Percentiles rank a stretch among this genome's conserved stretches.
Conservation (phyloP, 768 basidiomycete species). For the Boletus subparvulus region DNA sequence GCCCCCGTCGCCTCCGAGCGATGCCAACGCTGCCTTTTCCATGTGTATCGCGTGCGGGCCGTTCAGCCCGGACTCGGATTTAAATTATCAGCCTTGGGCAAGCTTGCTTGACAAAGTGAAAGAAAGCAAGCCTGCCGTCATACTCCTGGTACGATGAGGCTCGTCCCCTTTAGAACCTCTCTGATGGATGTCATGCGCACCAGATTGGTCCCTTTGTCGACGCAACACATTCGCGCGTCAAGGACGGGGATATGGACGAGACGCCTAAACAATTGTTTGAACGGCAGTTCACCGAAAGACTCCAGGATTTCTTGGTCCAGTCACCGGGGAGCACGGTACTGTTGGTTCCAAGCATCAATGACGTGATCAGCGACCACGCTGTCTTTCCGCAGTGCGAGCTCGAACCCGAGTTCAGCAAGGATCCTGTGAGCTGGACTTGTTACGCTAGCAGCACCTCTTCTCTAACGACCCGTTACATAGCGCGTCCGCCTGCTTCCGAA, state of each 20-base stretch:
- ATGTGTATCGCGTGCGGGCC: constrained; percentile 83
- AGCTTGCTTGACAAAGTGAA: constrained; percentile 62
- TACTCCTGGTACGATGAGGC: constrained; percentile 63
- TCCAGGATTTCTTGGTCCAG: constrained; percentile 55
- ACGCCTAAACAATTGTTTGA: constrained; percentile 69
- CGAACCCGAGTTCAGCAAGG: constrained; percentile 39
- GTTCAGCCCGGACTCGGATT: constrained; percentile 75
- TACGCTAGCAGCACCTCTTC: not conserved
- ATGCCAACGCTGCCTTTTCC: constrained; percentile 50
- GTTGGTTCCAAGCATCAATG: constrained; percentile 79
- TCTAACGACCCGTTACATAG: constrained; percentile 39
- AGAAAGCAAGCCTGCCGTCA: constrained; percentile 64
- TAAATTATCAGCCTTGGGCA: constrained; percentile 71
- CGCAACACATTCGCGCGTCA: constrained; percentile 67
- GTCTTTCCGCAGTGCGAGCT: constrained; percentile 84
- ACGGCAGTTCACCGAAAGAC: constrained; percentile 53
- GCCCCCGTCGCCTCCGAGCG: constrained; percentile 37
- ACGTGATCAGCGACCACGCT: constrained; percentile 73
- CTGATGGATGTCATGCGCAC: not conserved
- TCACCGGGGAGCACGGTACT: constrained; percentile 73
- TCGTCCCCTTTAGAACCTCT: not conserved
- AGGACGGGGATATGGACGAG: constrained; percentile 68
- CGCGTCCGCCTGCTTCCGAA: constrained; percentile 81
- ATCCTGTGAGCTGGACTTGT: constrained; percentile 47
- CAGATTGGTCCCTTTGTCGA: constrained; percentile 95